Base-by-base conservation (phyloP, 192 early-diverging fungal species). In the Dimargaris verticillata region DNA sequence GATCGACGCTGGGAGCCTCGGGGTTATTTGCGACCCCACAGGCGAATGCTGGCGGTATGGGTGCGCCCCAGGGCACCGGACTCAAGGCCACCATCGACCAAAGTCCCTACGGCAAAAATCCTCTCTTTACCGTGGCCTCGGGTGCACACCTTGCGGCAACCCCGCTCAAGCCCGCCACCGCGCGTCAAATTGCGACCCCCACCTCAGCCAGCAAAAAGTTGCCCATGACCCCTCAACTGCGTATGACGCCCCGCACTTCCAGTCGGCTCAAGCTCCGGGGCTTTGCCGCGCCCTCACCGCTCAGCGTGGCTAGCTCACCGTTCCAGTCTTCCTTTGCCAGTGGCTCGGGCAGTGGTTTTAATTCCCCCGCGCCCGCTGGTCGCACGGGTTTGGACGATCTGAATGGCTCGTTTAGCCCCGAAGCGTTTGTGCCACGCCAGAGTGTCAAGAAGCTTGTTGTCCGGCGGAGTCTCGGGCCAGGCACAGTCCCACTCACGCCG, bases 61-160 rank as follows among this genome's bases (percentile, higher is more conserved):
- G n/a, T n/a, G n/a, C n/a, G n/a, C n/a, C n/a, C n/a, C n/a, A n/a
- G 60, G 54, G 38, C 60, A 61, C 50, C 17, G 61, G 50, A 43
- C 65, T 93, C 25, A 72, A 80, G 13, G 91, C 92, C 5, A 75
- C 78, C 24, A 83, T 97, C 57, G 89, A 92, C 60, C 73, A 76
- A 55, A 85, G 88, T 64, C 91, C 92, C 11, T 97, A 95, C 68
- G 94, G 94, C 28, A 72, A 73, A 47, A 91, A 83, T 53, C 83
- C 89, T 41, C 72, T 96, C 33, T 91, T 96, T 64, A 74, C 81
- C 64, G 69, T 68, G 28, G 53, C 62, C 6, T 64, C 58, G 49
- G 63, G 75, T 70, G 64, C 70, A 65, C 44, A 75, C 42, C 43
- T 74, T 66, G 66, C 68, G 60, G 53, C 66, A 44, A 62, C 66